A percentile compares a stretch with the other conserved stretches of the same genome.
Conservation (phyloP, 768 basidiomycete genomes). For the Psilocybe cubensis region DNA sequence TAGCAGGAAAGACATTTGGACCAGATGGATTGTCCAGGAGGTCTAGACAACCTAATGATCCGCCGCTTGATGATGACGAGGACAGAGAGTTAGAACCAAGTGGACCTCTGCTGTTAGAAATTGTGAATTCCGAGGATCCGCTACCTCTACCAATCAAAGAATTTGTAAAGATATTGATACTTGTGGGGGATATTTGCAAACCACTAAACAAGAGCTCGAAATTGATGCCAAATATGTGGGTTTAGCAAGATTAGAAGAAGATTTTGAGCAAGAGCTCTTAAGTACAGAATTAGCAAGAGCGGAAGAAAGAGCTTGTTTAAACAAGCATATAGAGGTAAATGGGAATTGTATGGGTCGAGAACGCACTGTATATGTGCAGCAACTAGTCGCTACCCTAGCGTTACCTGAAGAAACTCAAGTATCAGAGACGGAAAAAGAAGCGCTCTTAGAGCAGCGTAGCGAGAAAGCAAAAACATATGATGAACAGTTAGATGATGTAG, state of each 20-base stretch:
- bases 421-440: not conserved
- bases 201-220: not conserved
- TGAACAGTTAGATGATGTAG: not conserved
- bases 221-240: not conserved
- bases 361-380: slow-evolving; percentile 25
- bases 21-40: slow-evolving; percentile 36
- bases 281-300: not conserved
- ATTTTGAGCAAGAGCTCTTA: too few relatives aligned
- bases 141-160: not conserved
- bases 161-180: not conserved
- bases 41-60: not conserved
- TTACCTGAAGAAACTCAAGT: not conserved
- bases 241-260: not conserved
- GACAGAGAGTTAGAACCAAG: slow-evolving; percentile 12
- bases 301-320: slow-evolving; percentile 16
- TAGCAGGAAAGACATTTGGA: slow-evolving; percentile 26
- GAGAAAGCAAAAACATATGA: not conserved
- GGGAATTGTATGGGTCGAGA: not conserved
- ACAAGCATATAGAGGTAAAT: slow-evolving; percentile 6
- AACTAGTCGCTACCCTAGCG: not conserved
- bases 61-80: not conserved
- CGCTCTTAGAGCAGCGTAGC: not conserved
- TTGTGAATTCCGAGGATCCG: not conserved
- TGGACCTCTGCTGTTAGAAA: slow-evolving; percentile 28
- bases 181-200: not conserved